Base-by-base conservation (phyloP, 129 eudicot genomes). In the Lactuca sativa region DNA sequence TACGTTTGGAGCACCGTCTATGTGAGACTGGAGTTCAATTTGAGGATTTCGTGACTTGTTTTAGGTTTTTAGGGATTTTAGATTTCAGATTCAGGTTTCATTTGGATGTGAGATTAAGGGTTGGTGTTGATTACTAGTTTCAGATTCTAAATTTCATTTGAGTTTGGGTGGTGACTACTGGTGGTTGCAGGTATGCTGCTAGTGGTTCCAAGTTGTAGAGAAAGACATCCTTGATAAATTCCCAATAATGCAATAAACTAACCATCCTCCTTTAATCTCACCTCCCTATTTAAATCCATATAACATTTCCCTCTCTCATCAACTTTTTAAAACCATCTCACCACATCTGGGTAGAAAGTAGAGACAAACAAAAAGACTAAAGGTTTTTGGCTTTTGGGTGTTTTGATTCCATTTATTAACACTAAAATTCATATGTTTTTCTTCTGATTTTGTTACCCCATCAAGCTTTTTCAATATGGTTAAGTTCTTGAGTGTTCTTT, bases 211-310 rank as follows among this genome's bases (percentile, higher is more conserved):
- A n/a, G n/a, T n/a, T n/a, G n/a, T n/a, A n/a, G n/a, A n/a, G n/a
- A n/a, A n/a, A n/a, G n/a, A n/a, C n/a, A n/a, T 38, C 71, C 37
- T 54, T 56, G 18, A 16, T 33, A 40, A 56, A 55, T 48, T 53
- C 40, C 66, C n/a, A n/a, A n/a, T n/a, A n/a, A n/a, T n/a, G n/a
- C 56, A 36, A 70, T 77, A 82, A 77, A 77, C 74, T 32, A 41
- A 52, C 37, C 69, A n/a, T n/a, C n/a, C n/a, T n/a, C n/a, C n/a
- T n/a, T n/a, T n/a, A 44, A 5, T 40, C 58, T 52, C 71, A 17
- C 41, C 40, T 16, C 77, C 57, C 73, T 78, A 51, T 78, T 53
- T 75, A 77, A 33, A 56, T 25, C 66, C 64, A 69, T 33, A 36
- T 59, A 61, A 57, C 72, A 32, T 54, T 34, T 6, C 74, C 49